Percentiles rank a stretch among this genome's conserved stretches.
Conservation (phyloP, 768 basidiomycete species). For the Rossbeevera mucosa region DNA sequence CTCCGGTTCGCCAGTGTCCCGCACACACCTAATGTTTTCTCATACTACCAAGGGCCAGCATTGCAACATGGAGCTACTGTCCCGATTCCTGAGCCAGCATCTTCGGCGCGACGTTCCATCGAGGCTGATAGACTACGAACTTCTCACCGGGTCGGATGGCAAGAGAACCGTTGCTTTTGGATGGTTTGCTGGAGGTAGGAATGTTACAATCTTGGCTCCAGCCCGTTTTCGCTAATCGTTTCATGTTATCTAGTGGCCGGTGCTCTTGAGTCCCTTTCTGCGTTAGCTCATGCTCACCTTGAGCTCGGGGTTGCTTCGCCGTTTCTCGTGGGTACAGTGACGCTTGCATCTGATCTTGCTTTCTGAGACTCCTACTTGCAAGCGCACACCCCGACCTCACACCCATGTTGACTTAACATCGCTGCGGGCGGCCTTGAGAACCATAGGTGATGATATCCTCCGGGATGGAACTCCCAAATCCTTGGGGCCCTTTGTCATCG, state of each 20-base stretch:
- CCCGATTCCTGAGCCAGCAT: conserved; percentile 49
- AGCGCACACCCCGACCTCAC: conserved; percentile 77
- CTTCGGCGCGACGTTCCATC: conserved; percentile 30
- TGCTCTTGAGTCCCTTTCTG: conserved; percentile 72
- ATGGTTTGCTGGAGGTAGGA: conserved; percentile 83
- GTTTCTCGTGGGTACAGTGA: conserved; percentile 56
- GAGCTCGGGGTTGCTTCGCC: conserved; percentile 77
- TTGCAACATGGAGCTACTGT: conserved; percentile 79
- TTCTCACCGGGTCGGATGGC: conserved; percentile 57
- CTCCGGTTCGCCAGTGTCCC: conserved; percentile 30
- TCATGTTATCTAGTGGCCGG: conserved; percentile 59
- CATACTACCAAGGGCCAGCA: conserved; percentile 85
- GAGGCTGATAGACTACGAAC: conserved; percentile 80
- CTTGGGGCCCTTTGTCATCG: conserved; percentile 75
- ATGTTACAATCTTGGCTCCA: not conserved
- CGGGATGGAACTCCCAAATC: conserved; percentile 54
- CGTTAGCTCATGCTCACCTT: conserved; percentile 75
- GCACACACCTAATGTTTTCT: conserved; percentile 88
- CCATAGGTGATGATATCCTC: conserved; percentile 53
- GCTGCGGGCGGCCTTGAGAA: conserved; percentile 49
- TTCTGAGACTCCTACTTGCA: not conserved
- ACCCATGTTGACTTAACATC: conserved; percentile 55
- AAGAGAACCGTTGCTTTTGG: conserved; percentile 88
- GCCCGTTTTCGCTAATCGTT: not conserved
- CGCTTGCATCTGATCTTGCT: not conserved